phyloP scores from a whole-genome alignment of 306 rosid species.

The Casuarina cunninghamiana region DNA sequence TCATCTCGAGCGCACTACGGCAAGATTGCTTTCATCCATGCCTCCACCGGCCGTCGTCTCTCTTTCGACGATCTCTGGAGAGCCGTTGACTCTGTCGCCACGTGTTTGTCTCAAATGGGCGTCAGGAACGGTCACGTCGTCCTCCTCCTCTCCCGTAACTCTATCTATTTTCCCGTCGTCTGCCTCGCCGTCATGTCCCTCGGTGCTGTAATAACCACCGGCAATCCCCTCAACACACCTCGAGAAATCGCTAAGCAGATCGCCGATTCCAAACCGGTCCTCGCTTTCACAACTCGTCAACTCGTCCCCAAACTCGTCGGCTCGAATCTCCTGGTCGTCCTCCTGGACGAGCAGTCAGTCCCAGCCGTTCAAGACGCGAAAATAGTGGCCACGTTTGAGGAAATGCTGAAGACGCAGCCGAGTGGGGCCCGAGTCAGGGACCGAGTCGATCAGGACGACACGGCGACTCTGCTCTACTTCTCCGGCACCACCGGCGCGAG shows the following conservation, averaged over 20 bases:
- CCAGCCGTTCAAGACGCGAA: background rate
- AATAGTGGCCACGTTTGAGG: constrained; percentile 31
- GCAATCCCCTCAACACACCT: constrained; percentile 83
- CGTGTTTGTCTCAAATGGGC: constrained; percentile 58
- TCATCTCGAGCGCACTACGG: constrained; percentile 77
- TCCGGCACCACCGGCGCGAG: constrained; percentile 91
- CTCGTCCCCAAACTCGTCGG: constrained; percentile 57
- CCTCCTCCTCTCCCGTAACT: constrained; percentile 84
- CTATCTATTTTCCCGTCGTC: constrained; percentile 71
- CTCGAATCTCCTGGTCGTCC: constrained; percentile 53
- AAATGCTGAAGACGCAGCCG: constrained; percentile 52
- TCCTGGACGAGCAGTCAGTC: constrained; percentile 41
- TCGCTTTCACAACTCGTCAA: constrained; percentile 67
- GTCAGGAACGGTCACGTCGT: constrained; percentile 73
- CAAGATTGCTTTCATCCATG: constrained; percentile 70
- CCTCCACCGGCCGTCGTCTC: constrained; percentile 65
- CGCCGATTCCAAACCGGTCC: constrained; percentile 62
- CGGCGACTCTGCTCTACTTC: constrained; percentile 81
- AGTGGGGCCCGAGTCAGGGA: constrained; percentile 32
- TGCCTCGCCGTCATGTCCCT: constrained; percentile 85
- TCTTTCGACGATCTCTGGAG: constrained; percentile 67
- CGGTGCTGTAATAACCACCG: constrained; percentile 90
- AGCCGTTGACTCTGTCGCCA: constrained; percentile 55
- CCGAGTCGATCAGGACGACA: constrained; percentile 65
- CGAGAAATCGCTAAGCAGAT: constrained; percentile 79